Base-by-base conservation (phyloP, 2,329 filamentous ascomycete species). In the Colletotrichum neosansevieriae region DNA sequence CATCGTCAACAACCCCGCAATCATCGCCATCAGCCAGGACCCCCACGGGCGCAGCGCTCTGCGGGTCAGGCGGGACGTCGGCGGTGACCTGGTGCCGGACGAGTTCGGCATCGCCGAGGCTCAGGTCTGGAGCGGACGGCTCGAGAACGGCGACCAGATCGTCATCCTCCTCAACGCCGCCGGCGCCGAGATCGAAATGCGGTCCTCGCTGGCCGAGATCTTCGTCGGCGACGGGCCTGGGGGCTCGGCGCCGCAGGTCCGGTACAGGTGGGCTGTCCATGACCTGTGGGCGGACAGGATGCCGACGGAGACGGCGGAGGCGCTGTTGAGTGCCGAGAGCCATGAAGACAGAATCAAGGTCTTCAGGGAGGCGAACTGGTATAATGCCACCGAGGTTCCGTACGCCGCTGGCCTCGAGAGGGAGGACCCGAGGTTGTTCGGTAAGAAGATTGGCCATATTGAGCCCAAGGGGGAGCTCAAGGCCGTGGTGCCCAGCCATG, bases 11-110 rank as follows among this genome's bases (percentile, higher is more conserved):
- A 74, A 74, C 67, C 70, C 68, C 29, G 72, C 69, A 62, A 70
- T 74, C 67, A 71, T 74, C 17, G 73, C 71, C 40, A 70, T 82
- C 45, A 81, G 76, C 56, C 80, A 82, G 68, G 79, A 81, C 51
- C 67, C 74, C 11, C 70, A 74, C 51, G 77, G 76, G 34, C 63
- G 73, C 7, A 73, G 77, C 19, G 74, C 75, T 11, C 70, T 67
- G 38, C 73, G 75, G 34, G 67, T 75, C 13, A 34, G 42, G 53
- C 42, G 68, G 34, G 36, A 63, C 36, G 79, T 83, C 56, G 80
- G 81, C 11, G 79, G 79, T 3, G 76, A 77, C 38, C 73, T 83
- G 24, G 32, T 59, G n/a, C 64, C 73, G 19, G 72, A 71, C 12
- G 60, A 73, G 17, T 73, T 72, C 36, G 71, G 65, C 29, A 73